Conservation (phyloP, 192 early-diverging fungal species). For the Dissophora ornata region DNA sequence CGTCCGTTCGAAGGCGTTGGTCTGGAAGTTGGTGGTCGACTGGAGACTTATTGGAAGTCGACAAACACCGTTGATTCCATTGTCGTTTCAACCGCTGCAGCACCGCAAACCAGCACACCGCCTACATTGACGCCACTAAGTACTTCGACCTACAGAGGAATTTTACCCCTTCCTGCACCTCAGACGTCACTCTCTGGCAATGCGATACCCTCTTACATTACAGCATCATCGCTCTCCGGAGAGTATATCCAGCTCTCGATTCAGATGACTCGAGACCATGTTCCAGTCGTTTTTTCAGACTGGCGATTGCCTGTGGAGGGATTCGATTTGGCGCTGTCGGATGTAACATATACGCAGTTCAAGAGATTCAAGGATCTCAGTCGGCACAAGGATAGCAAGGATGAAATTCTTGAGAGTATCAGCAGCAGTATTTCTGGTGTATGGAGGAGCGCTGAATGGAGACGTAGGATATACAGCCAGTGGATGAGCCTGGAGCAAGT, state of each 20-base stretch:
- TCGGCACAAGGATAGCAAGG: conserved; percentile 1
- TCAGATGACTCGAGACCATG: conserved; percentile 87
- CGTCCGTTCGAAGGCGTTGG: conserved; percentile 88
- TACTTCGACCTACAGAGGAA: conserved; percentile 34
- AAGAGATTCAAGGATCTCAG: conserved; percentile 34
- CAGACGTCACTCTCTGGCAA: conserved; percentile 38
- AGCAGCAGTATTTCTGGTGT: background rate
- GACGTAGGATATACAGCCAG: conserved; percentile 44
- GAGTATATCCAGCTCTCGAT: conserved; percentile 92
- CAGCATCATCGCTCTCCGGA: conserved; percentile 87
- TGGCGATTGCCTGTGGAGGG: conserved; percentile 73
- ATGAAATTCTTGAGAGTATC: conserved; percentile 21
- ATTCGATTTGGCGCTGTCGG: conserved; percentile 64
- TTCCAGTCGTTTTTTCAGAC: conserved; percentile 86
- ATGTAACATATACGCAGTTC: conserved; percentile 65
- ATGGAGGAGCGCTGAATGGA: conserved; percentile 30
- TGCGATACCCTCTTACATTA: conserved; percentile 77
- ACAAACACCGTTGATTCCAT: conserved; percentile 74
- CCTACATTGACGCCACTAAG: conserved; percentile 28
- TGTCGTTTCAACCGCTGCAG: conserved; percentile 17
- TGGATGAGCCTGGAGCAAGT: conserved; percentile 76
- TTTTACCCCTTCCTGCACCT: conserved; percentile 16
- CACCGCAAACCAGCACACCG: conserved; percentile 1
- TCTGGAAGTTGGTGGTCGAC: conserved; percentile 92
- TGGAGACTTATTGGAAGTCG: conserved; percentile 99